These are phyloP conservation scores for Cutaneotrichosporon dermatis DNA, from an alignment of 1,284 basidiomycete species.

Conservation along the genomic window DNA sequence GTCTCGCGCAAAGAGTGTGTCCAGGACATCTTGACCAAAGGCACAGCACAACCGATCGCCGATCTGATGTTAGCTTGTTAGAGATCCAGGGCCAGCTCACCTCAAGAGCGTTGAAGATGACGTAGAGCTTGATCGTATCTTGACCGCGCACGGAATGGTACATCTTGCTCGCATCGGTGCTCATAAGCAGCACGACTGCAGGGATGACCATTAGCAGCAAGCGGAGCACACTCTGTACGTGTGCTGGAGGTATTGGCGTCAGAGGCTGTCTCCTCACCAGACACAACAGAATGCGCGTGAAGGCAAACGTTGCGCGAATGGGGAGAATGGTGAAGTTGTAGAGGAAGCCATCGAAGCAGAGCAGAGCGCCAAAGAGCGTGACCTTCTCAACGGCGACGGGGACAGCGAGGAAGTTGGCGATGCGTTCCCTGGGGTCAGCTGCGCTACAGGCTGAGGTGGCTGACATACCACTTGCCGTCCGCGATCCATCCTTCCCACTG, in stretches of 20 bases:
- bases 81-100: background rate
- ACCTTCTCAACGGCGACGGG: conserved; percentile 93
- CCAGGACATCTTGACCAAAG: conserved; percentile 95
- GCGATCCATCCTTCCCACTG: conserved; percentile 47
- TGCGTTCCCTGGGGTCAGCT: conserved; percentile 66
- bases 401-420: conserved; percentile 92
- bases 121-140: conserved; percentile 97
- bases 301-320: conserved; percentile 73
- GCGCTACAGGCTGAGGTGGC: background rate
- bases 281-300: conserved; percentile 55
- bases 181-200: conserved; percentile 67
- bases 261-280: conserved; percentile 11
- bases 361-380: conserved; percentile 80
- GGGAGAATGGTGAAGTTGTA: conserved; percentile 98
- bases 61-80: conserved; percentile 51
- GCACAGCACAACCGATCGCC: conserved; percentile 91
- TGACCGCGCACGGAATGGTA: conserved; percentile 99
- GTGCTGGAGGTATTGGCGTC: conserved; percentile 35
- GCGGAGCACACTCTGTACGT: conserved; percentile 59
- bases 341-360: conserved; percentile 95
- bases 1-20: conserved; percentile 90
- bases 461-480: conserved; percentile 46
- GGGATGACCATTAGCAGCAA: conserved; percentile 71
- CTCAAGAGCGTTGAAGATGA: conserved; percentile 98
- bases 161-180: conserved; percentile 96